phyloP scores from a whole-genome alignment of 2,329 filamentous ascomycete genomes.

The Neophaeococcomyces aloes region DNA sequence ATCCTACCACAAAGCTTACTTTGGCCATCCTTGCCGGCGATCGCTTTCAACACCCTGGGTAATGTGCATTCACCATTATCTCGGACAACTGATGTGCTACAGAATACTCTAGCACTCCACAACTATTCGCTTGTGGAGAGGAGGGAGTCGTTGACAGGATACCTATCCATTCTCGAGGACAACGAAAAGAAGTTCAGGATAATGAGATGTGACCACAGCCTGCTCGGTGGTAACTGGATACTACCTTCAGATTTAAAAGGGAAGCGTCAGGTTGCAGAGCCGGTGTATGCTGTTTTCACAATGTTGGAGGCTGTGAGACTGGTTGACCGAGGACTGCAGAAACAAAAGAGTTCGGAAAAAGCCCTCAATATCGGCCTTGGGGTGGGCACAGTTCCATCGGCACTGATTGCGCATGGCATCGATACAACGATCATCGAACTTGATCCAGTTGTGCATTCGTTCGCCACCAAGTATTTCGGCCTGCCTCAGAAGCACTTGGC shows the following conservation, averaged over 20 bases:
- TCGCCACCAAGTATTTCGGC: slow-evolving; percentile 71
- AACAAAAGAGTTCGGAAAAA: slow-evolving; percentile 28
- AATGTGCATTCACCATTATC: slow-evolving; percentile 64
- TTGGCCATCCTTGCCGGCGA: slow-evolving; percentile 56
- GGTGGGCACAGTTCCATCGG: slow-evolving; percentile 81
- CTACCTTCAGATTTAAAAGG: slow-evolving; percentile 40
- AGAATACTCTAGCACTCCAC: slow-evolving; percentile 52
- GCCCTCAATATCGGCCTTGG: slow-evolving; percentile 86
- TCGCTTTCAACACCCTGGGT: slow-evolving; percentile 51
- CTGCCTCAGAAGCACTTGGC: slow-evolving; percentile 66
- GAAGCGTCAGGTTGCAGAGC: slow-evolving; percentile 55
- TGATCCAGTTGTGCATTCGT: slow-evolving; percentile 77
- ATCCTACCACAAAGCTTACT: slow-evolving; percentile 60
- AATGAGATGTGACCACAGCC: slow-evolving; percentile 85
- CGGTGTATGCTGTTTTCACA: slow-evolving; percentile 91
- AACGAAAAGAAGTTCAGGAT: slow-evolving; percentile 60
- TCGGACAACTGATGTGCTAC: slow-evolving; percentile 51
- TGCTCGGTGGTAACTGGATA: slow-evolving; percentile 85
- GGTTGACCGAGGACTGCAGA: slow-evolving; percentile 46
- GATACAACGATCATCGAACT: slow-evolving; percentile 92
- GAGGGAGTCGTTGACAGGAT: slow-evolving; percentile 78
- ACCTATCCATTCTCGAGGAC: slow-evolving; percentile 81
- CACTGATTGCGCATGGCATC: slow-evolving; percentile 76
- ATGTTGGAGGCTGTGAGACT: slow-evolving; percentile 88
- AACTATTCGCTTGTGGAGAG: slow-evolving; percentile 71